Conservation (phyloP, 1,139 yeast species). For the Debaryomyces subglobosus region DNA sequence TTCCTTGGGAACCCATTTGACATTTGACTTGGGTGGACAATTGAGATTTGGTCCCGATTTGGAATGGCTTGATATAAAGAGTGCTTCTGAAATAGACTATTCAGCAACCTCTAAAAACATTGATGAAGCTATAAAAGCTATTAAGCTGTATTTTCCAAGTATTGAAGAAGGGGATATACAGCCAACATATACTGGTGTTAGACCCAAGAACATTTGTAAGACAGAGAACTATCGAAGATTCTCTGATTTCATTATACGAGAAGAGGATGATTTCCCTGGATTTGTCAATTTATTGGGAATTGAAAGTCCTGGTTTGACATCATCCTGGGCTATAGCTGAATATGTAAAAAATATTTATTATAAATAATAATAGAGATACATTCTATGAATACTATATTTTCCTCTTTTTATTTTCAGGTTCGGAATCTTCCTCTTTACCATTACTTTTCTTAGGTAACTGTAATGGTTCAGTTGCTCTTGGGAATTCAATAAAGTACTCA, state of each 20-base stretch:
- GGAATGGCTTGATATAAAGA: slow-evolving; percentile 65
- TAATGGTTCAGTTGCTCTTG: slow-evolving; percentile 75
- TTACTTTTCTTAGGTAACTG: slow-evolving; percentile 59
- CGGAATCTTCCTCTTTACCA: slow-evolving; percentile 22
- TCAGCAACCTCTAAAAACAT: slow-evolving; percentile 51
- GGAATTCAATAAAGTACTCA: slow-evolving; percentile 72
- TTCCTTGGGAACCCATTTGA: slow-evolving; percentile 84
- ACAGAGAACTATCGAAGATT: slow-evolving; percentile 45
- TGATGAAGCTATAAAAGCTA: slow-evolving; percentile 59
- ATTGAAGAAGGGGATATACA: slow-evolving; percentile 53
- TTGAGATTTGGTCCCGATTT: slow-evolving; percentile 87
- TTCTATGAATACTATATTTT: slow-evolving; percentile 13
- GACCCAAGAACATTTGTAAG: slow-evolving; percentile 69
- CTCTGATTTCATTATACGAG: slow-evolving; percentile 72
- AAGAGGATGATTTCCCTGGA: slow-evolving; percentile 70
- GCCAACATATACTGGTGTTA: slow-evolving; percentile 77
- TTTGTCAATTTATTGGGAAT: slow-evolving; percentile 80
- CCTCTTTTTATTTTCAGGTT: slow-evolving; percentile 12
- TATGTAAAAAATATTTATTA: slow-evolving; percentile 55
- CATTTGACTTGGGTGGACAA: slow-evolving; percentile 81
- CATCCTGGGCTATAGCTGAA: slow-evolving; percentile 80
- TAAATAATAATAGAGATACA: slow-evolving; percentile 12
- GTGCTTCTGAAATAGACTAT: slow-evolving; percentile 47
- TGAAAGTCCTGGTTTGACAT: slow-evolving; percentile 88
- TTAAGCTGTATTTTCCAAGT: slow-evolving; percentile 63